These are phyloP conservation scores for Lomentospora prolificans DNA, from an alignment of 2,329 filamentous ascomycete species.

Conservation along the genomic window DNA sequence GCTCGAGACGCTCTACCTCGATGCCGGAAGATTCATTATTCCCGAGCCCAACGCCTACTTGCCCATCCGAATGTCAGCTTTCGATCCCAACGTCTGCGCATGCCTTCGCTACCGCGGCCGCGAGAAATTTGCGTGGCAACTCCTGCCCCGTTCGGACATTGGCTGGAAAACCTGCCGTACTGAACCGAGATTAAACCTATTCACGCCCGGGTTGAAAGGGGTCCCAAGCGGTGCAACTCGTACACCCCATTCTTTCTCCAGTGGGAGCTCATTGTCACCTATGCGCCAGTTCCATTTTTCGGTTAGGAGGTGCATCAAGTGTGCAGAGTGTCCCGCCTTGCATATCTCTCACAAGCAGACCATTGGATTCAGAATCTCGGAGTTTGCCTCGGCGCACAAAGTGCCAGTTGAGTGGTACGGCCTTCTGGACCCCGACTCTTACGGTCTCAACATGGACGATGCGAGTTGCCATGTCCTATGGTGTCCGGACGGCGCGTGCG, in stretches of 20 bases:
- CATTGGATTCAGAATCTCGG: not conserved
- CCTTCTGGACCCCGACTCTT: conserved; percentile 1
- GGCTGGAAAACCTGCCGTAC: not conserved
- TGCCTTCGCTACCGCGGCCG: conserved; percentile 7
- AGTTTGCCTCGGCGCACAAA: not conserved
- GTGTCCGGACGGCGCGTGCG: not conserved
- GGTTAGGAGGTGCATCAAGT: not conserved
- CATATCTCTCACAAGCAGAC: not conserved
- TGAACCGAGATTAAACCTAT: not conserved
- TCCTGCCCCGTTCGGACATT: not conserved
- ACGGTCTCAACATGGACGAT: not conserved
- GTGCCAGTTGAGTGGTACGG: conserved; percentile 4
- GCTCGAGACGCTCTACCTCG: not conserved
- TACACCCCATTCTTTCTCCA: not conserved
- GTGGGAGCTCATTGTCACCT: not conserved
- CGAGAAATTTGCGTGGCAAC: not conserved
- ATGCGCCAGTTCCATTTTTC: not conserved
- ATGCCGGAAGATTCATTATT: not conserved
- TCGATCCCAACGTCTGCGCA: conserved; percentile 9
- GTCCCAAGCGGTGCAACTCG: not conserved
- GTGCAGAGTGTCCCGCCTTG: not conserved
- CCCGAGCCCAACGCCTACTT: not conserved
- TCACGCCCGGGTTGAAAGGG: not conserved
- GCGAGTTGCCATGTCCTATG: not conserved
- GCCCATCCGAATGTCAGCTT: not conserved